These are phyloP conservation scores for Ramaria sp. DNA, from an alignment of 768 basidiomycete genomes.

Conservation along the genomic window DNA sequence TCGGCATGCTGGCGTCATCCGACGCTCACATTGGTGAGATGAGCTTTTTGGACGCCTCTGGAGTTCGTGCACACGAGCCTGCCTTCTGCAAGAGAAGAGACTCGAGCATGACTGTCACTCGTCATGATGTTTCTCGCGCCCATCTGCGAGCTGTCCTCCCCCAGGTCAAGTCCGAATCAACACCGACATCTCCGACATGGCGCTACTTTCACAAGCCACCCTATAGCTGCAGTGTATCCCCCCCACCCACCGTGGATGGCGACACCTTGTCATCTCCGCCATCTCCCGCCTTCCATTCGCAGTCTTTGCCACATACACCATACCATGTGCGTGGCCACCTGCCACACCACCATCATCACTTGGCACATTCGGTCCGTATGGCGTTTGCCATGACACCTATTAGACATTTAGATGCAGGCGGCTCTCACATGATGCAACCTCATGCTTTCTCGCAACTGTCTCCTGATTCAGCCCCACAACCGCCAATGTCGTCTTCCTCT, in stretches of 20 bases:
- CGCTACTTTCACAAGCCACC: not conserved
- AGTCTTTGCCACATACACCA: conserved; percentile 11
- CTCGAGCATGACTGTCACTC: conserved; percentile 3
- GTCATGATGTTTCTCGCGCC: conserved; percentile 3
- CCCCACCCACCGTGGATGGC: not conserved
- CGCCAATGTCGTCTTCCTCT: conserved; percentile 13
- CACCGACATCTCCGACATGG: conserved; percentile 7
- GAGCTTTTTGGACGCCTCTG: not conserved
- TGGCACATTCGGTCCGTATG: conserved; percentile 74
- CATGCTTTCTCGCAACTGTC: conserved; percentile 27
- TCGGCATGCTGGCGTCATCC: not conserved
- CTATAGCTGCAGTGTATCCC: not conserved
- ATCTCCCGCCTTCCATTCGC: conserved; percentile 9
- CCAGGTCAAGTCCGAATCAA: conserved; percentile 9
- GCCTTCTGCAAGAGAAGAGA: conserved; percentile 1
- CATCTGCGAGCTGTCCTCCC: not conserved
- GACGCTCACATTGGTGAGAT: not conserved
- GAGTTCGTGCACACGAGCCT: not conserved
- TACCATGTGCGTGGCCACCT: conserved; percentile 6
- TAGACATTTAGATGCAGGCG: conserved; percentile 21
- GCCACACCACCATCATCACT: conserved; percentile 40
- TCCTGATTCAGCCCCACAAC: conserved; percentile 16
- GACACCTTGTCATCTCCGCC: not conserved
- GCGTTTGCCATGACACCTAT: conserved; percentile 94
- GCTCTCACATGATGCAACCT: conserved; percentile 26